Evolutionary conservation across 768 basidiomycete species (phyloP), one percentile per base, ranked within the genome.

Genomic region (Clitopilus passeckerianus): DNA sequence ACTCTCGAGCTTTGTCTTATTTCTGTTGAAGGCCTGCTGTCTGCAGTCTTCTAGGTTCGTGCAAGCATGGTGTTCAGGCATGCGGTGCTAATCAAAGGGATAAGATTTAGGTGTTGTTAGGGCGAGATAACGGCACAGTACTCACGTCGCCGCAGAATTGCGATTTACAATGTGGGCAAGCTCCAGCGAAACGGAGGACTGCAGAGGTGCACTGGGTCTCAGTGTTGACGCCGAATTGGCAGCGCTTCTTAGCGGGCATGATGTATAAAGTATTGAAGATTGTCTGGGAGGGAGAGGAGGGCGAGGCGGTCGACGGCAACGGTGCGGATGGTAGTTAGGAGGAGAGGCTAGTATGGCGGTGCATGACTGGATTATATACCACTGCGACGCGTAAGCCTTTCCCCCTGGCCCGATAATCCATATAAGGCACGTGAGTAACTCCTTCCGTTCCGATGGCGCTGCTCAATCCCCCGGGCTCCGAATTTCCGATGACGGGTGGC

Each of bases 171-270:
- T 90, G 86, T 35, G 90, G 85, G 70, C 93, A 95, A 64, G 90
- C 84, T 5, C 93, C 93, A 43, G 91, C 90, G 64, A 95, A 86
- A 64, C 91, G 87, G 54, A 94, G 79, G 2, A 85, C 89, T 6
- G 91, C 90, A 61, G 85, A 86, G 67, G 81, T 89, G 79, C 93
- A 95, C 60, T 83, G 84, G 56, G 72, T 67, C 56, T 77, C 75
- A 61, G 77, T 77, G 61, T 74, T 74, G 50, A 73, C 66, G 65
- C 78, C 76, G 73, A 87, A 83, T 72, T 92, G 89, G 78, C 92
- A 94, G 68, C 91, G 90, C 72, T 91, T 92, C 89, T 92, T 93
- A 69, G 83, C 79, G 65, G 90, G 80, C 92, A 93, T 93, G 62
- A 60, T 68, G 44, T 62, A 59, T 63, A 59, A 23, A 59, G 53